A percentile compares a stretch with the other conserved stretches of the same genome.
These are phyloP conservation scores for Aspergillus fijiensis DNA, from an alignment of 2,329 filamentous ascomycete species.

Conservation along the genomic window DNA sequence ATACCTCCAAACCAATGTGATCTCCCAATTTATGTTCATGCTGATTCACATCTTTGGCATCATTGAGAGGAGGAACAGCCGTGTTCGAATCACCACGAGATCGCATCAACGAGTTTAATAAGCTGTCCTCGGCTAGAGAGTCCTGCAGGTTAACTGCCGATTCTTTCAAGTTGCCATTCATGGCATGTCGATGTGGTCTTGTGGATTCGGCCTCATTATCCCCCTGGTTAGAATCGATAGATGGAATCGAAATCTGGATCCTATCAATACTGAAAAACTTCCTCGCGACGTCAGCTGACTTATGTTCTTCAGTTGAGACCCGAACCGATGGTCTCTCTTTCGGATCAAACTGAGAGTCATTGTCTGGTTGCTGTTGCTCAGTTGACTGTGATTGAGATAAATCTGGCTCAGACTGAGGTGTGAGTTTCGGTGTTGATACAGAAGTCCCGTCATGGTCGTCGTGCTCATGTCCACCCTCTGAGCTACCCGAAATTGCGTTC, in stretches of 20 bases:
- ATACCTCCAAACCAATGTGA: slow-evolving; percentile 34
- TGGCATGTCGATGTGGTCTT: slow-evolving; percentile 12
- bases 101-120: slow-evolving; percentile 24
- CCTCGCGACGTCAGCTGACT: slow-evolving; percentile 33
- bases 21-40: slow-evolving; percentile 11
- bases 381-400: slow-evolving; percentile 11
- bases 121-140: slow-evolving; percentile 23
- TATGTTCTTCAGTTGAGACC: slow-evolving; percentile 20
- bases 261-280: slow-evolving; percentile 36
- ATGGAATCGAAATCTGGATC: slow-evolving; percentile 39
- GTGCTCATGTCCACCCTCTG: not conserved
- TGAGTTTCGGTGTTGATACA: slow-evolving; percentile 33
- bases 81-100: slow-evolving; percentile 17
- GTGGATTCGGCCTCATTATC: slow-evolving; percentile 11
- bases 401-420: slow-evolving; percentile 19
- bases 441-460: slow-evolving; percentile 19
- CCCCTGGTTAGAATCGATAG: slow-evolving; percentile 16
- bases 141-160: slow-evolving; percentile 23
- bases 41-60: slow-evolving; percentile 9
- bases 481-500: slow-evolving; percentile 1
- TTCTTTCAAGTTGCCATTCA: slow-evolving; percentile 22
- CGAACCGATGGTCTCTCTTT: slow-evolving; percentile 19
- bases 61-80: slow-evolving; percentile 16
- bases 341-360: slow-evolving; percentile 6
- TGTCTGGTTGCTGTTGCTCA: slow-evolving; percentile 9